These are phyloP conservation scores for Torrubiellomyces zombiae DNA, from an alignment of 2,329 filamentous ascomycete species.

Conservation along the genomic window DNA sequence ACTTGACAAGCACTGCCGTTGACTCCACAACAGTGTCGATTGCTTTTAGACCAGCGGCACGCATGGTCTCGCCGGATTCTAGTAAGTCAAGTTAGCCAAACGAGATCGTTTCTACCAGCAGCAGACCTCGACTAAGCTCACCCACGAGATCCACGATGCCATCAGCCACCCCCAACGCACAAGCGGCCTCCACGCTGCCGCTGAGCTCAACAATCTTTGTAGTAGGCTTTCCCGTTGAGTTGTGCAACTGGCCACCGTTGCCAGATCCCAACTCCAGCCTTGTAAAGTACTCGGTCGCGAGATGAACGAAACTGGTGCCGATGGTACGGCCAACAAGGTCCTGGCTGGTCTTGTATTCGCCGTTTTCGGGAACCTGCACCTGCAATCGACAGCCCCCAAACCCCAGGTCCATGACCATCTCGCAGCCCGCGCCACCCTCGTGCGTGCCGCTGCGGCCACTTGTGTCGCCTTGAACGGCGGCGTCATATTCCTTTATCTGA, in stretches of 20 bases:
- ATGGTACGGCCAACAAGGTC: slow-evolving; percentile 85
- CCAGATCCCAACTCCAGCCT: slow-evolving; percentile 45
- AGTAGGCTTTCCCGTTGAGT: slow-evolving; percentile 37
- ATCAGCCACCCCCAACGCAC: slow-evolving; percentile 85
- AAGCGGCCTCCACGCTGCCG: slow-evolving; percentile 93
- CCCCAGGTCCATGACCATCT: slow-evolving; percentile 76
- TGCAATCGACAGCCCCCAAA: slow-evolving; percentile 88
- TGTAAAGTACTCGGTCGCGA: slow-evolving; percentile 72
- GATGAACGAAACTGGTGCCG: slow-evolving; percentile 82
- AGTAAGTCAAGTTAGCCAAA: slow-evolving; percentile 6
- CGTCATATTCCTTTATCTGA: slow-evolving; percentile 82
- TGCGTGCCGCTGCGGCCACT: slow-evolving; percentile 30
- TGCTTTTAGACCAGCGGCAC: slow-evolving; percentile 79
- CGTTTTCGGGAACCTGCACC: slow-evolving; percentile 90
- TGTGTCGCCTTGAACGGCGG: slow-evolving; percentile 33
- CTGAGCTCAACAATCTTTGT: slow-evolving; percentile 91
- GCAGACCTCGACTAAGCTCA: slow-evolving; percentile 27
- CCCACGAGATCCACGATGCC: slow-evolving; percentile 95
- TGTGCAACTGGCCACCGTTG: slow-evolving; percentile 20
- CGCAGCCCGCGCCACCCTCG: slow-evolving; percentile 44
- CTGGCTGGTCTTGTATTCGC: slow-evolving; percentile 48
- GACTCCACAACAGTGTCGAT: slow-evolving; percentile 88
- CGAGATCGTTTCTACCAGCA: background rate
- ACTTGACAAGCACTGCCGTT: slow-evolving; percentile 83
- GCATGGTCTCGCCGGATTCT: slow-evolving; percentile 99